Percentiles rank a stretch among this genome's conserved stretches.
phyloP scores from a whole-genome alignment of 768 basidiomycete species.

The Auricularia sp. region DNA sequence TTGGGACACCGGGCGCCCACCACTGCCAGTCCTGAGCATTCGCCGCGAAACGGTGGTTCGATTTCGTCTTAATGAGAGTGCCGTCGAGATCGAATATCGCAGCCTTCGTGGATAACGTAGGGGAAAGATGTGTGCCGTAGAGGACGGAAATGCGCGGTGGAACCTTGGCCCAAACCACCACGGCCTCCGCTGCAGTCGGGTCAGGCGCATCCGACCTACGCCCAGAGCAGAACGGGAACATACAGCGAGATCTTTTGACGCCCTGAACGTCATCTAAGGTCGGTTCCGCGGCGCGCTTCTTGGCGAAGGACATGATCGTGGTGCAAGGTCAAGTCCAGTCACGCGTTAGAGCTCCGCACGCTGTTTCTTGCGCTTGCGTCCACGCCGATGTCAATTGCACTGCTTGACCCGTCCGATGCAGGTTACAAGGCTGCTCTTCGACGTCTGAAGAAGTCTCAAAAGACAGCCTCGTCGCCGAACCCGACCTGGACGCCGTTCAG shows the following conservation, averaged over 20 bases:
- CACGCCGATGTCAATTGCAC: not conserved
- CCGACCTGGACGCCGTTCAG: conserved; percentile 65
- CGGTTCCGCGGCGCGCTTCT: too few species aligned
- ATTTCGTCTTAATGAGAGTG: conserved; percentile 51
- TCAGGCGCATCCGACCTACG: too few species aligned
- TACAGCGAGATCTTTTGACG: too few species aligned
- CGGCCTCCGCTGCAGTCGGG: not conserved
- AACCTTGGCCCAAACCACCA: not conserved
- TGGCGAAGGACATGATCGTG: too few species aligned
- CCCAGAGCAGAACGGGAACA: too few species aligned
- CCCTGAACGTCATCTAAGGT: too few species aligned
- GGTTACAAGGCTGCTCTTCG: not conserved
- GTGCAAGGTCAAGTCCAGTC: too few species aligned
- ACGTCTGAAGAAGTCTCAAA: conserved; percentile 1
- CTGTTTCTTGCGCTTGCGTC: too few species aligned
- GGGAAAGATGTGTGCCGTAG: not conserved
- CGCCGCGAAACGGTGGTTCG: conserved; percentile 11
- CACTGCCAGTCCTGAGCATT: conserved; percentile 48
- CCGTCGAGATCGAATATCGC: conserved; percentile 84
- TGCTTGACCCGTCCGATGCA: not conserved
- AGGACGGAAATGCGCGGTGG: not conserved
- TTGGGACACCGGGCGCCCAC: conserved; percentile 61
- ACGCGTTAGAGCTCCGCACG: too few species aligned
- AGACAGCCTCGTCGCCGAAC: conserved; percentile 20
- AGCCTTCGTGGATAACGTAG: conserved; percentile 38